Conservation (phyloP, 106 monocot species). For the Dactylorhiza incarnata region DNA sequence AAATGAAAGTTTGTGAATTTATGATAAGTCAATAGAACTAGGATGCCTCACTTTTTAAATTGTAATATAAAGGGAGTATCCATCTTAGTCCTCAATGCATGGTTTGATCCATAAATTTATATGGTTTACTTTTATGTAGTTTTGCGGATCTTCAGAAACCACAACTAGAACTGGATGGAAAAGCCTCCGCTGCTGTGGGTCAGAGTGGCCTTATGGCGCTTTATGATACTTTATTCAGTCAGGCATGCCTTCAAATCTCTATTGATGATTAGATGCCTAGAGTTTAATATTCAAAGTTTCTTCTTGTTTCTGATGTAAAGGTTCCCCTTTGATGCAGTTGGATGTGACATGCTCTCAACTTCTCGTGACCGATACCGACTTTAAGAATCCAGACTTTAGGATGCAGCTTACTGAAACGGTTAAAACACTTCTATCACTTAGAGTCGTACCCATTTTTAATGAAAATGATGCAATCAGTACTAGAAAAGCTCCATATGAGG, state of each 20-base stretch:
- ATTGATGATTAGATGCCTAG: background rate
- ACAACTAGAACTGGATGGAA: slow-evolving; percentile 58
- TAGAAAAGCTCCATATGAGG: slow-evolving; percentile 90
- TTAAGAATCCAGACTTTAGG: slow-evolving; percentile 69
- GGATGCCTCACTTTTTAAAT: background rate
- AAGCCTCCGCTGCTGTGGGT: slow-evolving; percentile 69
- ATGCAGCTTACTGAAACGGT: slow-evolving; percentile 76
- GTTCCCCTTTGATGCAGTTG: slow-evolving; percentile 47
- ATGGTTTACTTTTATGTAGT: slow-evolving; percentile 17
- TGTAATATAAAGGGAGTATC: background rate
- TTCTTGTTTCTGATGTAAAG: background rate
- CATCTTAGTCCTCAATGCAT: background rate
- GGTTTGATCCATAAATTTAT: background rate
- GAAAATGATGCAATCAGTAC: slow-evolving; percentile 99
- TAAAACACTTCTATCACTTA: slow-evolving; percentile 53
- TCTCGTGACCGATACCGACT: slow-evolving; percentile 92
- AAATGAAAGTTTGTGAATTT: background rate
- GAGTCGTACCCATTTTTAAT: slow-evolving; percentile 87
- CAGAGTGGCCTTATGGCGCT: slow-evolving; percentile 76
- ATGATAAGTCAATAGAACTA: too few species aligned
- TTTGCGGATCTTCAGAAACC: slow-evolving; percentile 77
- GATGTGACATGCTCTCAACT: slow-evolving; percentile 86
- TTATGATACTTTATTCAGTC: slow-evolving; percentile 55
- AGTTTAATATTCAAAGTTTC: background rate
- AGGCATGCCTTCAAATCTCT: slow-evolving; percentile 9